phyloP scores from a whole-genome alignment of 495 filamentous ascomycete species.

The Aspergillus bertholletiae region DNA sequence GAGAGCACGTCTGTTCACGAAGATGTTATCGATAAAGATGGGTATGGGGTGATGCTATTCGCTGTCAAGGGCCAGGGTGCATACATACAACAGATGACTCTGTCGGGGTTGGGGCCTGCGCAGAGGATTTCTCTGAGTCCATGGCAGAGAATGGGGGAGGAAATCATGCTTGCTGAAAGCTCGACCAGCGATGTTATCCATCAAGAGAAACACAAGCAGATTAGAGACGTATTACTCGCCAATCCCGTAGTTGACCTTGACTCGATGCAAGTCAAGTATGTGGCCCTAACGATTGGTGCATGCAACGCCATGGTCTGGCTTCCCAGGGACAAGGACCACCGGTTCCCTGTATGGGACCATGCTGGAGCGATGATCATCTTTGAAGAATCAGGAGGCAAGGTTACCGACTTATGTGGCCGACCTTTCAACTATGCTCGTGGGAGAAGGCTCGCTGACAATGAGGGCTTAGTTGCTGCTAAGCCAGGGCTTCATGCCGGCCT shows the following conservation, averaged over 20 bases:
- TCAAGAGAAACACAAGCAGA: neutral
- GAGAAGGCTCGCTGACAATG: constrained; percentile 7
- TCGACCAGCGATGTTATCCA: neutral
- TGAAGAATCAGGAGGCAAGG: constrained; percentile 52
- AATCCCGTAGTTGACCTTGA: constrained; percentile 39
- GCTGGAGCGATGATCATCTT: constrained; percentile 57
- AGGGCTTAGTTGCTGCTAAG: constrained; percentile 14
- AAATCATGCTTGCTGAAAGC: constrained; percentile 4
- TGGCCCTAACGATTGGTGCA: constrained; percentile 43
- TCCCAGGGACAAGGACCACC: constrained; percentile 34
- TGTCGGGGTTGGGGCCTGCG: neutral
- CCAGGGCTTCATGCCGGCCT: constrained; percentile 6
- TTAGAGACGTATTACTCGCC: neutral
- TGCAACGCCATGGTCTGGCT: constrained; percentile 52
- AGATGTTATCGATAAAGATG: constrained; percentile 27
- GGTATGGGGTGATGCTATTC: constrained; percentile 45
- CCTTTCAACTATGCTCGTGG: constrained; percentile 10
- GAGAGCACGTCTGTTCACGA: constrained; percentile 18
- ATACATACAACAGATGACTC: constrained; percentile 34
- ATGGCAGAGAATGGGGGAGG: neutral
- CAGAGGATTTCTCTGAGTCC: neutral
- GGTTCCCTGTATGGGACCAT: constrained; percentile 57
- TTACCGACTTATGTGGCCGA: constrained; percentile 50
- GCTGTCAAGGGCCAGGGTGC: constrained; percentile 48
- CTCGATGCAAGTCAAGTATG: constrained; percentile 54